Evolutionary conservation across 108 stramenopile genomes (phyloP), one percentile per base, ranked within the genome.

Genomic region (Fragilariopsis cylindrus): DNA sequence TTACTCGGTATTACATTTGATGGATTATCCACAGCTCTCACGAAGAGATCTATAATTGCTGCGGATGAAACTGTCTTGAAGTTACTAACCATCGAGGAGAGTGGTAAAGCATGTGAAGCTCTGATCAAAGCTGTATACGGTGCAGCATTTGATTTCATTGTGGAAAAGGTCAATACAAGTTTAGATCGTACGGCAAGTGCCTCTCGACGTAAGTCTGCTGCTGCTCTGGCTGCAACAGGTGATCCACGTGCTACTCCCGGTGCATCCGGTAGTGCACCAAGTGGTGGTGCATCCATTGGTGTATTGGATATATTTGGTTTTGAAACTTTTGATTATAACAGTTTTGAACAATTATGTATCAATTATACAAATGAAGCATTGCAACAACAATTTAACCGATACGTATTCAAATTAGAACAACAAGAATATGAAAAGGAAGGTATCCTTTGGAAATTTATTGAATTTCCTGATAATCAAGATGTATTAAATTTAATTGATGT

Each of bases 321-420:
- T 72, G 98, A 99, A 74, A 92, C 97, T 58, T 94, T 94, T 64
- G 80, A 92, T 62, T 72, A 70, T 60, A 92, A 98, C 83, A 86
- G 77, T 74, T 97, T 97, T 78, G 97, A 98, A 75, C 97, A 98
- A 79, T 71, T 93, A n/a, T 93, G 97, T 74, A 99, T 99, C 83
- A 99, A 99, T 82, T 98, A 93, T 76, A 95, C 97, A 56, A 99
- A 99, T 85, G 99, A 99, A 78, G 95, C 95, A 9, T 83, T 99
- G 19, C 99, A 99, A 79, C 97, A 99, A 80, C 98, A 98, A 74
- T 99, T 99, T 88, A 99, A 99, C 75, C 89, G 96, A 76, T 97
- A 92, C 69, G 97, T 98, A 3, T 98, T 99, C 84, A 97, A 96
- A 83, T 70, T 88, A 30, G 99, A 99, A 77, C 98, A 99, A 77